Evolutionary conservation across 768 basidiomycete genomes (phyloP).

Genomic region (Leccinum uliginosum): DNA sequence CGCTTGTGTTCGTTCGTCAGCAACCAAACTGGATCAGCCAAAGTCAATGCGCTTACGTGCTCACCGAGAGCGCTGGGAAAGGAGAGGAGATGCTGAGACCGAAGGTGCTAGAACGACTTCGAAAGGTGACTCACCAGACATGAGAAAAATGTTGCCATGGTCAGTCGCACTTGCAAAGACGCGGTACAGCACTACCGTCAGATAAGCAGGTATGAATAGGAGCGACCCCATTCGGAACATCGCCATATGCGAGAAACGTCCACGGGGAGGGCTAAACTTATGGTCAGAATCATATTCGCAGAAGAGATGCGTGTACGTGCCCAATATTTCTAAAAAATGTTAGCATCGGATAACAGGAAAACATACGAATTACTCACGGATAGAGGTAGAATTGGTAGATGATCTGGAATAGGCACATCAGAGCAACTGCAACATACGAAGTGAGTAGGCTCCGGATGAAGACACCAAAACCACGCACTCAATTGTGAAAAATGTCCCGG

Average conservation of each 20-base stretch:
- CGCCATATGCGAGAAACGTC: conserved; percentile 76
- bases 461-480: conserved; percentile 43
- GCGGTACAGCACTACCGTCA: conserved; percentile 72
- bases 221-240: conserved; percentile 89
- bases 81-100: conserved; percentile 6
- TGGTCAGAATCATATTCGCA: conserved; percentile 5
- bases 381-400: conserved; percentile 89
- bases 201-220: conserved; percentile 87
- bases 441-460: conserved; percentile 3
- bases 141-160: conserved; percentile 73
- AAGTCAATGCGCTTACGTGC: conserved; percentile 58
- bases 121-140: conserved; percentile 56
- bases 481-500: conserved; percentile 91
- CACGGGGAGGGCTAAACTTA: conserved; percentile 62
- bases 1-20: conserved; percentile 40
- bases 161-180: conserved; percentile 63
- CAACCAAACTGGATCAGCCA: not conserved
- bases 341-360: not conserved
- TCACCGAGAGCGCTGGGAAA: conserved; percentile 58
- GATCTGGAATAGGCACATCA: conserved; percentile 95
- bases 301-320: conserved; percentile 29
- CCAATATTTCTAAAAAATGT: conserved; percentile 54
- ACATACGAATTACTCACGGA: conserved; percentile 51
- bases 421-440: conserved; percentile 52
- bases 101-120: not conserved